Percentiles rank a stretch among this genome's conserved stretches.
phyloP scores from a whole-genome alignment of 176 grass and related monocot genomes.

The Phoenix roebelenii region DNA sequence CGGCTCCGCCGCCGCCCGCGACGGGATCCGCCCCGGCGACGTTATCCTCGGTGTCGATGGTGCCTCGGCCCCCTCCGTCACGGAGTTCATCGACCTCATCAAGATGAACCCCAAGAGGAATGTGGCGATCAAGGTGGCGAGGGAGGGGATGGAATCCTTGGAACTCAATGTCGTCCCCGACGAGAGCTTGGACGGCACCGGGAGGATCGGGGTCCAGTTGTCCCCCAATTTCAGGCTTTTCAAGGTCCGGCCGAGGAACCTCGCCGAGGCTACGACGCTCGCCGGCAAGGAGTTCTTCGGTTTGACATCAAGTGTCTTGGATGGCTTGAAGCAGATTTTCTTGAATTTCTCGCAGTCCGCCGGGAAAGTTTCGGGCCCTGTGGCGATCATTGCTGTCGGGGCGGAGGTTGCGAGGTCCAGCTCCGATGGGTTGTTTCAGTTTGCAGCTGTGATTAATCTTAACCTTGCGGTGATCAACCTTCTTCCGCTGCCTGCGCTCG shows the following conservation, averaged over 20 bases:
- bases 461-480: constrained; percentile 89
- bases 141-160: constrained; percentile 9
- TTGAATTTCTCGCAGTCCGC: constrained; percentile 82
- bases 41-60: constrained; percentile 50
- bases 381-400: constrained; percentile 83
- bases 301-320: constrained; percentile 44
- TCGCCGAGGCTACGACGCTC: constrained; percentile 40
- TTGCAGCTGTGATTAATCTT: constrained; percentile 79
- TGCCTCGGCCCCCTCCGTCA: constrained; percentile 48
- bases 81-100: constrained; percentile 52
- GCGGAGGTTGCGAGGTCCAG: constrained; percentile 77
- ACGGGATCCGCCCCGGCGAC: constrained; percentile 61
- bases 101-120: constrained; percentile 60
- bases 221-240: constrained; percentile 55
- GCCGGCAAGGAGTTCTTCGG: constrained; percentile 54
- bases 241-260: constrained; percentile 38
- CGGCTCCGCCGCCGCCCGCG: constrained; percentile 53
- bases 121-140: constrained; percentile 47
- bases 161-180: constrained; percentile 68
- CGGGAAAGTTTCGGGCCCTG: constrained; percentile 70
- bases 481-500: constrained; percentile 59
- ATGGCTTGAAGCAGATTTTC: constrained; percentile 74
- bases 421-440: constrained; percentile 66
- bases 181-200: constrained; percentile 49
- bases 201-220: constrained; percentile 79